Evolutionary conservation across 106 monocot genomes (phyloP).

Genomic region (Phalaenopsis equestris): DNA sequence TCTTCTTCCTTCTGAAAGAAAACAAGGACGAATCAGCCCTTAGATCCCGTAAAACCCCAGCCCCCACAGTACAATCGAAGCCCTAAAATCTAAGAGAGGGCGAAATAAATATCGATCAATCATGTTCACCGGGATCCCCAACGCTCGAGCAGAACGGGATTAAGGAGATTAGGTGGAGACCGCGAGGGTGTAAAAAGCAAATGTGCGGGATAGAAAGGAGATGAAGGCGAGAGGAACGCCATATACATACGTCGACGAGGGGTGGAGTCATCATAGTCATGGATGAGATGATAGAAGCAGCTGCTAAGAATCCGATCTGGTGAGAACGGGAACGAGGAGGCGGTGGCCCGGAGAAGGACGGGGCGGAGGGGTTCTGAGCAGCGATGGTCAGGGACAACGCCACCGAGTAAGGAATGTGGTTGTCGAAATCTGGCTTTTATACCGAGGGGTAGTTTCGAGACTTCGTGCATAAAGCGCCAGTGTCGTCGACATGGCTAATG

Average conservation of each 20-base stretch:
- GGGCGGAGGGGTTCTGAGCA: not conserved
- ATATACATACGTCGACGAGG: constrained; percentile 36
- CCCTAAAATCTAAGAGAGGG: constrained; percentile 8
- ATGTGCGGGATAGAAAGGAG: not conserved
- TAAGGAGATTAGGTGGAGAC: not conserved
- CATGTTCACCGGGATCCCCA: not conserved
- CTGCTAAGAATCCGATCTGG: constrained; percentile 13
- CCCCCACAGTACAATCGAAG: not conserved
- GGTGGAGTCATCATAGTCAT: constrained; percentile 68
- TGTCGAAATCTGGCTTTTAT: not conserved
- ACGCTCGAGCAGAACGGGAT: not conserved
- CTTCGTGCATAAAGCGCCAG: not conserved
- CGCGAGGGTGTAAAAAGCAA: not conserved
- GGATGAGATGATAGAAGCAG: constrained; percentile 2
- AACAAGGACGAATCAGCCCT: not conserved
- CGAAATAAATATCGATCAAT: constrained; percentile 3
- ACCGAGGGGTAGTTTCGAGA: not conserved
- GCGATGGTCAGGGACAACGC: not conserved
- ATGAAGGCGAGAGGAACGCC: not conserved
- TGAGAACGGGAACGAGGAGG: not conserved
- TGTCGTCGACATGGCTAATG: not conserved
- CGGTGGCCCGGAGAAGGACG: not conserved
- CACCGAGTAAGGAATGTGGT: not conserved
- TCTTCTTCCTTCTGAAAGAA: constrained; percentile 49
- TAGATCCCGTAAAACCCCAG: constrained; percentile 14